Conservation (phyloP, 2,329 filamentous ascomycete genomes). For the Grosmannia penicillata region DNA sequence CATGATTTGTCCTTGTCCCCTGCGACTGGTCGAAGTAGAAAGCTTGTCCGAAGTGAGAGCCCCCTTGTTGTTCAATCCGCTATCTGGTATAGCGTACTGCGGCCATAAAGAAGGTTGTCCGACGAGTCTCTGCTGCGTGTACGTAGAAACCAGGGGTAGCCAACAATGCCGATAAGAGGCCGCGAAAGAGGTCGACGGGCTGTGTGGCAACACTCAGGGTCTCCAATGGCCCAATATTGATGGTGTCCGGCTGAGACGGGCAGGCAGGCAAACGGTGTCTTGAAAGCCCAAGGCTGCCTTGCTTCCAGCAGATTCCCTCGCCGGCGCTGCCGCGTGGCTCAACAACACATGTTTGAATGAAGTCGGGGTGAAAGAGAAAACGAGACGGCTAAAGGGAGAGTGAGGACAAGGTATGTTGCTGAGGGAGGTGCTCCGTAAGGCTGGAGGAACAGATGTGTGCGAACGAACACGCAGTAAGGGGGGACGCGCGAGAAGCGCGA, state of each 20-base stretch:
- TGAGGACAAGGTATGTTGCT: not conserved
- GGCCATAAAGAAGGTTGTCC: not conserved
- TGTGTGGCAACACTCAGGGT: not conserved
- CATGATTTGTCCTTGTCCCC: constrained; percentile 11
- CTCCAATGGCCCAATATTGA: too few relatives aligned
- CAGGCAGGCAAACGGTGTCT: too few relatives aligned
- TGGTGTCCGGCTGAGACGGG: too few relatives aligned
- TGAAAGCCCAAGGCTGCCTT: constrained; percentile 5
- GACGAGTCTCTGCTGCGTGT: too few relatives aligned
- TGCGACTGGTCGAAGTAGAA: constrained; percentile 1
- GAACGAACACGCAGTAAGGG: too few relatives aligned
- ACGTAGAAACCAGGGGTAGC: too few relatives aligned
- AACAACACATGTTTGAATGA: constrained; percentile 4
- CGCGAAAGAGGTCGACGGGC: too few relatives aligned
- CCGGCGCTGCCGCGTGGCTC: constrained; percentile 2
- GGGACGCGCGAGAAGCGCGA: constrained; percentile 11
- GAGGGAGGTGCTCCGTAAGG: too few relatives aligned
- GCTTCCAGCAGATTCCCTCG: constrained; percentile 8
- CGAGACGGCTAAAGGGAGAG: not conserved
- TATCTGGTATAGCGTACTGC: not conserved
- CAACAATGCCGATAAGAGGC: too few relatives aligned
- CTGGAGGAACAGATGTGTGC: too few relatives aligned
- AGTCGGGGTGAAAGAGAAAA: not conserved
- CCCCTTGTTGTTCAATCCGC: too few relatives aligned
- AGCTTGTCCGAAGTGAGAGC: too few relatives aligned